Percentiles rank a stretch among this genome's conserved stretches.
Conservation (phyloP, 495 filamentous ascomycete genomes). For the Aspergillus heteromorphus region DNA sequence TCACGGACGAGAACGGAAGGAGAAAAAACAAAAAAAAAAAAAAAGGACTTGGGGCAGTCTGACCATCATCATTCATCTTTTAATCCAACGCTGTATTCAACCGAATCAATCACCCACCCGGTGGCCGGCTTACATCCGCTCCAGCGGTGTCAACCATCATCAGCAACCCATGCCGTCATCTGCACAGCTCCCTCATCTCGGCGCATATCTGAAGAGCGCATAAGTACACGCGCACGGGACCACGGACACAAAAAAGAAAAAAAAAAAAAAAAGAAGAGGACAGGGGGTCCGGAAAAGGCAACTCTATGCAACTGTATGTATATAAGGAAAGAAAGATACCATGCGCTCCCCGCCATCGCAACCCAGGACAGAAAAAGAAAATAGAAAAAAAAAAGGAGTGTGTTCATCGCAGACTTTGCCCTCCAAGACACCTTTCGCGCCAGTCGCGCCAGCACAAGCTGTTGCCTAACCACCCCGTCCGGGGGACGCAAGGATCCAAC, state of each 20-base stretch:
- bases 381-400: conserved; percentile 1
- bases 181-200: not conserved
- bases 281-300: not conserved
- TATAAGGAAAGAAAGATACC: conserved; percentile 17
- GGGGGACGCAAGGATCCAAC: not conserved
- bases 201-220: not conserved
- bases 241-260: not conserved
- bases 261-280: not conserved
- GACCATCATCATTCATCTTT: too few relatives aligned
- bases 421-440: not conserved
- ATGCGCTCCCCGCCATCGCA: conserved; percentile 10
- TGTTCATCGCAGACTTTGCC: not conserved
- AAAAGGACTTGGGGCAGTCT: too few relatives aligned
- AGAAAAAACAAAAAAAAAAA: too few relatives aligned
- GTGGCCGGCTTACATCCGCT: not conserved
- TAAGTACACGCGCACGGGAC: not conserved
- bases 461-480: not conserved
- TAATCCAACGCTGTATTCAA: not conserved
- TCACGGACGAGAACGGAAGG: too few relatives aligned
- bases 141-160: too few relatives aligned
- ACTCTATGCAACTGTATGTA: conserved; percentile 21
- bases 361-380: conserved; percentile 1
- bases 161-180: not conserved
- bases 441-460: conserved; percentile 4
- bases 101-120: not conserved